Conservation (phyloP, 768 basidiomycete genomes). For the Agaricus subrufescens region DNA sequence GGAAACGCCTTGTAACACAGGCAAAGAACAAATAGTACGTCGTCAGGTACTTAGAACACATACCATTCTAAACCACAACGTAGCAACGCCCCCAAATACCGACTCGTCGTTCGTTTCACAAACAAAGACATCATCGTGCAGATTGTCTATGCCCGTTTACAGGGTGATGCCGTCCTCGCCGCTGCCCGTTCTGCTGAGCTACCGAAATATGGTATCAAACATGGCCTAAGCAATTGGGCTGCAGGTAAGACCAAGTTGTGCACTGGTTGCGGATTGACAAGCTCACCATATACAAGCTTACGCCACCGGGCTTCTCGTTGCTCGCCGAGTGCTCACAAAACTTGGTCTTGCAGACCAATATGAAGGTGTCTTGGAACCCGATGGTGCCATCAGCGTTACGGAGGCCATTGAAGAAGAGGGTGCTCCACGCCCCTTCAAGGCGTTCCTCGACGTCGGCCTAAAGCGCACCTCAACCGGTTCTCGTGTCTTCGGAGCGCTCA, state of each 20-base stretch:
- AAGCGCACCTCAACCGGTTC: conserved; percentile 97
- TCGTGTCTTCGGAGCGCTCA: conserved; percentile 97
- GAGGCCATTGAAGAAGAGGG: conserved; percentile 88
- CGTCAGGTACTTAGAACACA: neutral
- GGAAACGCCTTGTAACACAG: conserved; percentile 94
- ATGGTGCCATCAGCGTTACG: conserved; percentile 80
- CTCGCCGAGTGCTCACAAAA: conserved; percentile 92
- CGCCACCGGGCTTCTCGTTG: conserved; percentile 92
- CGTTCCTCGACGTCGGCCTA: conserved; percentile 97
- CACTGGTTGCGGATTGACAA: conserved; percentile 2
- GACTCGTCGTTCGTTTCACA: conserved; percentile 97
- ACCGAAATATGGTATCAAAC: conserved; percentile 93
- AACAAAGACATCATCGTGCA: conserved; percentile 96
- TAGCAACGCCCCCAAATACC: conserved; percentile 96
- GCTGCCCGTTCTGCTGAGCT: conserved; percentile 90
- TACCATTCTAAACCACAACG: neutral
- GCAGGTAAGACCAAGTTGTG: conserved; percentile 53
- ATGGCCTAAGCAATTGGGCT: conserved; percentile 98
- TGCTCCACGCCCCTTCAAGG: conserved; percentile 97
- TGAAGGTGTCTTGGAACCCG: conserved; percentile 87
- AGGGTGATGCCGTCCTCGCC: conserved; percentile 92
- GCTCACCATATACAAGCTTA: conserved; percentile 54
- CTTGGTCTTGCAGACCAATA: conserved; percentile 98
- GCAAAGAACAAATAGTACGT: conserved; percentile 98
- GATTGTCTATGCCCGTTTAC: conserved; percentile 94